Evolutionary conservation across 441 rosid species (phyloP), one percentile per base, ranked within the genome.

Genomic region (Syzygium syzygioides): DNA sequence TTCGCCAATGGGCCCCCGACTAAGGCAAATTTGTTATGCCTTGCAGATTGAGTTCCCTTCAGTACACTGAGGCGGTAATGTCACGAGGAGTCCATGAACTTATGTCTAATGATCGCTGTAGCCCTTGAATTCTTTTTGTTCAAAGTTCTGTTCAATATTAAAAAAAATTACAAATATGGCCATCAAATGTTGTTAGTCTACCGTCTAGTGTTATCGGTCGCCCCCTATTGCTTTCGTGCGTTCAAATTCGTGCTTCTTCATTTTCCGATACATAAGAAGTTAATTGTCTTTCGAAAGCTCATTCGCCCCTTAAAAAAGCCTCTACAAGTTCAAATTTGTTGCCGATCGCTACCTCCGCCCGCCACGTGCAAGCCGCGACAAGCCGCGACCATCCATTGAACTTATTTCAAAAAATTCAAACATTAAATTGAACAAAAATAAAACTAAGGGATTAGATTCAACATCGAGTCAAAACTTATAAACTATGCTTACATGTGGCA

Each of bases 401-500:
- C 48, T 45, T 45, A 45, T 45, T 45, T 45, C 48, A 45, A 45
- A 45, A 7, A 2, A 45, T 45, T 45, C 48, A 7, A 45, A 45
- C 8, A 45, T 45, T 45, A 45, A 45, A 45, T 45, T 45, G 18
- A 60, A 28, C 4, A 28, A 28, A 60, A 60, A 28, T 28, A 28
- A 60, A 60, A 13, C n/a, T 13, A 5, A 28, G 2, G 17, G 14
- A 60, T 60, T 60, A 28, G 32, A 28, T 5, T 1, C 8, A 60
- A 14, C n/a, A 28, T 14, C n/a, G 4, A 2, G 32, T 60, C 32
- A 1, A 60, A 28, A 14, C 8, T 0, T 60, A 60, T 14, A 28
- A 3, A 13, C n/a, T 28, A 28, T 60, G 68, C 0, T 60, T 1
- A 60, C 8, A 0, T 28, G 28, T 28, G 1, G 18, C 13, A 1